Percentiles rank a stretch among this genome's conserved stretches.
phyloP scores from a whole-genome alignment of 176 grass and related monocot genomes.

The Triticum timopheevii region DNA sequence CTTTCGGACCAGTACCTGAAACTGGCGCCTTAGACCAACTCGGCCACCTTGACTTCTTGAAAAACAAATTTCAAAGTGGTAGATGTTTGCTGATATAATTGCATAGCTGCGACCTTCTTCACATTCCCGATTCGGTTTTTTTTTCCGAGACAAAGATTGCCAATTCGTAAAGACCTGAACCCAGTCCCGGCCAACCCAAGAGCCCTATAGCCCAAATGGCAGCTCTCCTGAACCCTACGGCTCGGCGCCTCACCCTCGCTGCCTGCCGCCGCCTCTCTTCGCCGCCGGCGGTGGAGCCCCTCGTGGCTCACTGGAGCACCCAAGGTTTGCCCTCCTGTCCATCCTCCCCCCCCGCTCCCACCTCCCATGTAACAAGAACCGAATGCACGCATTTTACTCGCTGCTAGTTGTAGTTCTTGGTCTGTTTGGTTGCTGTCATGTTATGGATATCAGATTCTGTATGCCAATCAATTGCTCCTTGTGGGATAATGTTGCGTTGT shows the following conservation, averaged over 20 bases:
- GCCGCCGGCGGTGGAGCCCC: not conserved
- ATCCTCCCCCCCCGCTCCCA: not conserved
- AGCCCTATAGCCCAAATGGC: slow-evolving; percentile 27
- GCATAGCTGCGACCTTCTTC: not conserved
- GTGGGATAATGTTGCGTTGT: not conserved
- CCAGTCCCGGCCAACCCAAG: not conserved
- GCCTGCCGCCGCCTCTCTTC: not conserved
- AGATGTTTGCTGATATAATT: not conserved
- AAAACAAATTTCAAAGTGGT: too few species aligned
- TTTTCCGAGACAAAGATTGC: not conserved
- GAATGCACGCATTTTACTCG: not conserved
- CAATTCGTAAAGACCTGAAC: not conserved
- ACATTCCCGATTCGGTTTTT: not conserved
- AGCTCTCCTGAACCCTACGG: slow-evolving; percentile 29
- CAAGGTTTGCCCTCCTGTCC: slow-evolving; percentile 13
- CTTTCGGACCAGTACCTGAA: slow-evolving; percentile 83
- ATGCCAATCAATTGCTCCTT: not conserved
- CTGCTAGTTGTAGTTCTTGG: not conserved
- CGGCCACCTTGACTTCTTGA: slow-evolving; percentile 75
- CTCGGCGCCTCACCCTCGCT: slow-evolving; percentile 13
- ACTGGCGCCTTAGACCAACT: slow-evolving; percentile 99
- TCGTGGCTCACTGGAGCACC: not conserved
- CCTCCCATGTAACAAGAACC: not conserved
- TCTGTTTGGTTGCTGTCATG: not conserved
- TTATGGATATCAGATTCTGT: too few species aligned